These are phyloP conservation scores for Eremochloa ophiuroides DNA, from an alignment of 176 grass and related monocot genomes.

Conservation along the genomic window DNA sequence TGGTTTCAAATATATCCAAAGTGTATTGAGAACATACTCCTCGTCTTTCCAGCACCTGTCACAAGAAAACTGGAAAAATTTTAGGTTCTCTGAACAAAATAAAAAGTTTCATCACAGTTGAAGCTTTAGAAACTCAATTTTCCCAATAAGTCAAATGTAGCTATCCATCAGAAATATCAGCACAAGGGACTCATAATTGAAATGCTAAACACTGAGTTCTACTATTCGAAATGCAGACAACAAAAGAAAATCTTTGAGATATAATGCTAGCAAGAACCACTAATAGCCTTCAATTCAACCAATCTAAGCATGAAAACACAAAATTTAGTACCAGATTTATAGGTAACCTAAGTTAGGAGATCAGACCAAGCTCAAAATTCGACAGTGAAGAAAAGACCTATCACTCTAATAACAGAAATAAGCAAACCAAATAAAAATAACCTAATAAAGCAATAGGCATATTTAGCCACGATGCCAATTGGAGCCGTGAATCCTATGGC, in stretches of 20 bases:
- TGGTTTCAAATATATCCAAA: conserved; percentile 1
- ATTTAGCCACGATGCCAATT: neutral
- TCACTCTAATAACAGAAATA: neutral
- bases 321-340: neutral
- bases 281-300: neutral
- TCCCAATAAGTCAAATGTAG: neutral
- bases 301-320: neutral
- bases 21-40: neutral
- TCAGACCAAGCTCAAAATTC: neutral
- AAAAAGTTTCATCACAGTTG: neutral
- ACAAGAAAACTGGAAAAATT: conserved; percentile 1
- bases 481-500: neutral
- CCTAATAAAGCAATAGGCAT: neutral
- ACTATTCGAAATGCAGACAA: neutral
- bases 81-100: conserved; percentile 1
- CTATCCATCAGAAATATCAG: neutral
- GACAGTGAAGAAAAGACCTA: neutral
- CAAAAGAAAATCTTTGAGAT: neutral
- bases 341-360: neutral
- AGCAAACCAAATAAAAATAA: neutral
- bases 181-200: neutral
- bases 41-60: conserved; percentile 17
- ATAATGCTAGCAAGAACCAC: neutral
- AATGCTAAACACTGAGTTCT: neutral
- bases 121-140: neutral